A percentile compares a stretch with the other conserved stretches of the same genome.
These are phyloP conservation scores for Tephrocybe sp. DNA, from an alignment of 768 basidiomycete genomes.

Conservation along the genomic window DNA sequence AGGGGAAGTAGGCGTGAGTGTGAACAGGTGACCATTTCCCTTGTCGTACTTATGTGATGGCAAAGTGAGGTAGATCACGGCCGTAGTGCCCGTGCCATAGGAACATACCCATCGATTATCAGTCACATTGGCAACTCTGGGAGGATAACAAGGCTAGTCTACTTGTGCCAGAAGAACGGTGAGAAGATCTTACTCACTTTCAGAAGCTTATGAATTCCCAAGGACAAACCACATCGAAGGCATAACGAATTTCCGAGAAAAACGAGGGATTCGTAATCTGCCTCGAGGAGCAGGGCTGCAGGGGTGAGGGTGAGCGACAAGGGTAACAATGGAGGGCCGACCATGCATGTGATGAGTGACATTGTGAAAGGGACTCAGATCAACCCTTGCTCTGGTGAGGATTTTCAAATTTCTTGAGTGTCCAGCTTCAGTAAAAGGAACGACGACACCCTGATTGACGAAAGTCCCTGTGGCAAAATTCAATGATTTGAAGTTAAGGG, in stretches of 20 bases:
- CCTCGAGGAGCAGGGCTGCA: constrained; percentile 1
- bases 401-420: no score
- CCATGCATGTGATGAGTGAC: no score
- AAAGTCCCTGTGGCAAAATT: no score
- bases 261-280: background rate
- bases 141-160: no score
- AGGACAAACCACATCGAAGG: background rate
- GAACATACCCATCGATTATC: background rate
- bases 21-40: constrained; percentile 12
- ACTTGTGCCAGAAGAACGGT: constrained; percentile 1
- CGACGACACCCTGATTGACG: no score
- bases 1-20: background rate
- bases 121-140: no score
- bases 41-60: background rate
- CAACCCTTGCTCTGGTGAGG: no score
- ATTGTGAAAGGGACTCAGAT: no score
- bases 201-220: background rate
- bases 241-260: background rate
- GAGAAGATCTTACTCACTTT: background rate
- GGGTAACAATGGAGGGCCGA: no score
- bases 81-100: background rate
- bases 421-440: background rate
- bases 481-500: no score
- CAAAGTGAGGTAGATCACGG: constrained; percentile 5
- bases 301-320: no score